phyloP scores from a whole-genome alignment of 208 protist genomes.

The Novymonas esmeraldas region DNA sequence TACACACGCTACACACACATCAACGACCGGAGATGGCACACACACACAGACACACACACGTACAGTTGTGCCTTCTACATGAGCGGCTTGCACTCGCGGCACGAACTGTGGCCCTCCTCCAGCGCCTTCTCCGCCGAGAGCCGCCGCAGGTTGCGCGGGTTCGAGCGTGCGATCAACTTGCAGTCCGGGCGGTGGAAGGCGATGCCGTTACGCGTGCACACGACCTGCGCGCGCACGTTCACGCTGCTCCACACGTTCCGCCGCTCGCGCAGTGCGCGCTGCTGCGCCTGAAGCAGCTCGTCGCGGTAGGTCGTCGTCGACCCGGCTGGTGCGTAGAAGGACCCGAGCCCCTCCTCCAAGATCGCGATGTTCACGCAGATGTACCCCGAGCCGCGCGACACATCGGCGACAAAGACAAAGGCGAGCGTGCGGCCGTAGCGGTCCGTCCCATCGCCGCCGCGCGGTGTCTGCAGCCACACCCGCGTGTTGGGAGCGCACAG shows the following conservation, averaged over 20 bases:
- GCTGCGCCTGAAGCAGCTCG: slow-evolving; percentile 37
- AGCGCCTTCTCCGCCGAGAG: slow-evolving; percentile 33
- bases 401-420: slow-evolving; percentile 45
- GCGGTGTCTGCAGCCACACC: slow-evolving; percentile 36
- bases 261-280: slow-evolving; percentile 21
- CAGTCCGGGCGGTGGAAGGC: slow-evolving; percentile 52
- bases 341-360: slow-evolving; percentile 49
- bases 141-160: slow-evolving; percentile 12
- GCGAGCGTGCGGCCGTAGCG: slow-evolving; percentile 45
- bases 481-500: slow-evolving; percentile 32
- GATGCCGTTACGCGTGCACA: slow-evolving; percentile 42
- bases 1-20: no score
- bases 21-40: background rate
- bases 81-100: slow-evolving; percentile 53
- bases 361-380: slow-evolving; percentile 57
- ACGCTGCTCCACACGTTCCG: slow-evolving; percentile 51
- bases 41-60: background rate
- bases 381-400: slow-evolving; percentile 26
- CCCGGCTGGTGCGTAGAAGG: slow-evolving; percentile 40
- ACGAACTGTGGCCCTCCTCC: slow-evolving; percentile 45
- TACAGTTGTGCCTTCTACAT: no score
- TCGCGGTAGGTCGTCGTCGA: slow-evolving; percentile 18
- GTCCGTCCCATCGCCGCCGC: slow-evolving; percentile 32
- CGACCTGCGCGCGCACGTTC: slow-evolving; percentile 35
- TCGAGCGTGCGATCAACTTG: slow-evolving; percentile 20